Evolutionary conservation across 2,329 filamentous ascomycete genomes (phyloP).

Genomic region (Cytospora piceae): DNA sequence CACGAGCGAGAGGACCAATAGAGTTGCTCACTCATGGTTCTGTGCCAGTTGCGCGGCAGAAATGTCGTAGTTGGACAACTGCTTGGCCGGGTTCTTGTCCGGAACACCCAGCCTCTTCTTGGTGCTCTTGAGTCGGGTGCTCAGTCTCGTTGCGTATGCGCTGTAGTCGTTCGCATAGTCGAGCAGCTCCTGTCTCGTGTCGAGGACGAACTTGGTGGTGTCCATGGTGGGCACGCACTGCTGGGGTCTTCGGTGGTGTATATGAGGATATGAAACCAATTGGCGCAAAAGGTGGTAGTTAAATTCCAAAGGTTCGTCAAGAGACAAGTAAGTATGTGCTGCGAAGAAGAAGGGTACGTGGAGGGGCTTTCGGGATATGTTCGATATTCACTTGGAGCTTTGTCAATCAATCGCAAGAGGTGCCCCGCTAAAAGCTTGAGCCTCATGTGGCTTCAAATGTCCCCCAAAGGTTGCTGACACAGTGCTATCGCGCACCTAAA

Average conservation of each 20-base stretch:
- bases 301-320: neutral
- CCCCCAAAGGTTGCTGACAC: neutral
- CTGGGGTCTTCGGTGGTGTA: neutral
- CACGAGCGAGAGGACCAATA: neutral
- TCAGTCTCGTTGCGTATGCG: slow-evolving; percentile 79
- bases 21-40: slow-evolving; percentile 72
- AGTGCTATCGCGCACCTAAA: slow-evolving; percentile 5
- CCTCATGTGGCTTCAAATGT: neutral
- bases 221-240: slow-evolving; percentile 65
- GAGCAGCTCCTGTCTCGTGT: slow-evolving; percentile 79
- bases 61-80: slow-evolving; percentile 69
- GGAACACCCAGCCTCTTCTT: slow-evolving; percentile 84
- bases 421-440: slow-evolving; percentile 26
- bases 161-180: slow-evolving; percentile 81
- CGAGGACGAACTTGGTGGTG: slow-evolving; percentile 82
- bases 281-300: neutral
- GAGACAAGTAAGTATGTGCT: neutral
- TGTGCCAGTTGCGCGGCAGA: slow-evolving; percentile 75
- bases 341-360: slow-evolving; percentile 7
- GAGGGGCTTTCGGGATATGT: slow-evolving; percentile 7
- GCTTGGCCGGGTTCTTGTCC: slow-evolving; percentile 87
- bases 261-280: neutral
- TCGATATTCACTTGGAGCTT: slow-evolving; percentile 11
- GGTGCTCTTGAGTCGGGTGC: slow-evolving; percentile 78
- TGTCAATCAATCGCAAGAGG: slow-evolving; percentile 10